Evolutionary conservation across 116 monocot genomes (phyloP).

Genomic region (Phalaenopsis hybrid): DNA sequence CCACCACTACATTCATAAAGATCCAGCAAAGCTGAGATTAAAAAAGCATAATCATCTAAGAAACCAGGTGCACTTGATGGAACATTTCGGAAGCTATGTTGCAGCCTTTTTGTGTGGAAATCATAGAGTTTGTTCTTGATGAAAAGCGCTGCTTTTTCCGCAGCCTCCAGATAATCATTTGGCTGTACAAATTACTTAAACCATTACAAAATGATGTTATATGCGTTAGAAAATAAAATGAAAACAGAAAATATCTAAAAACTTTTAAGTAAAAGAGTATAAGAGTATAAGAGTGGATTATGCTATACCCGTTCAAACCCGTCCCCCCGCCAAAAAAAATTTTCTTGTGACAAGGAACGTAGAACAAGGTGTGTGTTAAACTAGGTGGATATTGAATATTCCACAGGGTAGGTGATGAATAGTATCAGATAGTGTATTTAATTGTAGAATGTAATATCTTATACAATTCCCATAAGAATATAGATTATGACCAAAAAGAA

Average conservation of each 20-base stretch:
- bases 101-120: conserved; percentile 34
- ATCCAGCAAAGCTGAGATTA: conserved; percentile 77
- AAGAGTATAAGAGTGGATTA: not conserved
- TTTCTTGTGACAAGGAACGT: too few relatives aligned
- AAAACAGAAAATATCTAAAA: not conserved
- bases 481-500: too few relatives aligned
- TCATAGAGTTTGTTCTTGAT: conserved; percentile 65
- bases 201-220: not conserved
- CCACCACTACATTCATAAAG: conserved; percentile 77
- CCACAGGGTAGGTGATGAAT: too few relatives aligned
- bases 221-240: not conserved
- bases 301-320: not conserved
- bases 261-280: not conserved
- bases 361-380: too few relatives aligned
- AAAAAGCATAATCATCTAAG: conserved; percentile 90
- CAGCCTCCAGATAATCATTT: conserved; percentile 59
- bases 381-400: too few relatives aligned
- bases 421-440: too few relatives aligned
- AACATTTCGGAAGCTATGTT: conserved; percentile 79
- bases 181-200: conserved; percentile 37
- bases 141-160: conserved; percentile 69
- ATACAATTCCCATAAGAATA: too few relatives aligned
- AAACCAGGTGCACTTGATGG: conserved; percentile 95
- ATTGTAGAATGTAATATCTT: too few relatives aligned
- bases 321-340: too few relatives aligned